phyloP scores from a whole-genome alignment of 2,329 filamentous ascomycete species.

The Epichloe sp. region DNA sequence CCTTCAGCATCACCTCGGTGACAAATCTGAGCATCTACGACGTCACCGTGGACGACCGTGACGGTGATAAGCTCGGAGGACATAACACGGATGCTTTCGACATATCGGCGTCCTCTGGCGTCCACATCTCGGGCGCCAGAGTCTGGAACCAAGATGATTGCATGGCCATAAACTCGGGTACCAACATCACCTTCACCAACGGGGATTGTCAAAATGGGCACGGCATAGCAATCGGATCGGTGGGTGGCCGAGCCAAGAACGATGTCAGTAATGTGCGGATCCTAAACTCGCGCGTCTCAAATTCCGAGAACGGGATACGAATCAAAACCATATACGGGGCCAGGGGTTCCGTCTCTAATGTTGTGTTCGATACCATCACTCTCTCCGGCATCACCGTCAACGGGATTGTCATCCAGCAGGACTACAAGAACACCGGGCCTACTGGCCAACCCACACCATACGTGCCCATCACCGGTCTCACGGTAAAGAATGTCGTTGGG shows the following conservation, averaged over 20 bases:
- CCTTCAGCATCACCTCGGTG: not conserved
- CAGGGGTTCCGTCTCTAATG: not conserved
- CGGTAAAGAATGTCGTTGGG: conserved; percentile 16
- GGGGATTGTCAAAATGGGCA: not conserved
- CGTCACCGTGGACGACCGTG: not conserved
- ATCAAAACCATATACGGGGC: not conserved
- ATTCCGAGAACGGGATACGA: not conserved
- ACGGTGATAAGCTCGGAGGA: not conserved
- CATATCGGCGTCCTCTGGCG: not conserved
- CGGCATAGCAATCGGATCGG: not conserved
- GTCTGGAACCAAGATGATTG: conserved; percentile 3
- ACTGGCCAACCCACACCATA: conserved; percentile 27
- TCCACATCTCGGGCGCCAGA: not conserved
- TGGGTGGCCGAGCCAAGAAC: not conserved
- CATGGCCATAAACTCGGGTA: conserved; percentile 1
- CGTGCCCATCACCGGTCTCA: conserved; percentile 40
- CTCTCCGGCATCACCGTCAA: conserved; percentile 25
- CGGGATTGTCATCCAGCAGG: conserved; percentile 26
- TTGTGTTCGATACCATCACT: not conserved
- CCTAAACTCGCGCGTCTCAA: not conserved
- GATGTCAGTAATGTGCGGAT: not conserved
- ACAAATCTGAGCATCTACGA: not conserved
- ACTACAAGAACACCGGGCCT: conserved; percentile 35
- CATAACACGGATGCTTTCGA: conserved; percentile 2
- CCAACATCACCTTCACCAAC: not conserved